These are phyloP conservation scores for Zasmidium cellare DNA, from an alignment of 2,329 filamentous ascomycete species.

Conservation along the genomic window DNA sequence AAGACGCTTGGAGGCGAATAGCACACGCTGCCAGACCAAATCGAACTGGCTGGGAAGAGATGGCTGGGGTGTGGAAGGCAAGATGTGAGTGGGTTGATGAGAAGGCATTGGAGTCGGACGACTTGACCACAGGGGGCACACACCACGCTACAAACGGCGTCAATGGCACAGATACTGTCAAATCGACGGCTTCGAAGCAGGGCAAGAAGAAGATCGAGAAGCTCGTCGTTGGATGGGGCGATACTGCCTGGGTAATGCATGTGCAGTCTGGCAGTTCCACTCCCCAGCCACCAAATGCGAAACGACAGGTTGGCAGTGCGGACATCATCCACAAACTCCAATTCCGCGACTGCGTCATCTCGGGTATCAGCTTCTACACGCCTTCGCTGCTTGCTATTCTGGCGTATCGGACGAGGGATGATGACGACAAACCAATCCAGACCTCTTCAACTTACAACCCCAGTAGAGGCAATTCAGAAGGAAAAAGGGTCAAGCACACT, in stretches of 20 bases:
- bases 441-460: neutral
- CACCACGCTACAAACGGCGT: conserved; percentile 32
- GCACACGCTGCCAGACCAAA: conserved; percentile 89
- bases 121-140: conserved; percentile 49
- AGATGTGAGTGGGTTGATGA: conserved; percentile 92
- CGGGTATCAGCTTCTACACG: conserved; percentile 94
- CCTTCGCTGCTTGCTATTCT: conserved; percentile 87
- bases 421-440: conserved; percentile 59
- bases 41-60: conserved; percentile 87
- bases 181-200: conserved; percentile 16
- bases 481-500: conserved; percentile 70
- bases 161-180: conserved; percentile 26
- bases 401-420: conserved; percentile 78
- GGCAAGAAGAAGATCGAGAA: conserved; percentile 60
- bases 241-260: conserved; percentile 93
- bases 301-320: conserved; percentile 73
- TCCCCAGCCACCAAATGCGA: conserved; percentile 63
- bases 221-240: conserved; percentile 90
- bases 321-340: conserved; percentile 92
- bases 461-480: conserved; percentile 56
- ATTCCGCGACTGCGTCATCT: conserved; percentile 92
- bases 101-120: conserved; percentile 71
- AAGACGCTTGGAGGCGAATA: conserved; percentile 91
- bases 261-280: conserved; percentile 71
- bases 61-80: conserved; percentile 94